Evolutionary conservation across 345 rosid species (phyloP), one percentile per base, ranked within the genome.

Genomic region (Mallotus nudiflorus): DNA sequence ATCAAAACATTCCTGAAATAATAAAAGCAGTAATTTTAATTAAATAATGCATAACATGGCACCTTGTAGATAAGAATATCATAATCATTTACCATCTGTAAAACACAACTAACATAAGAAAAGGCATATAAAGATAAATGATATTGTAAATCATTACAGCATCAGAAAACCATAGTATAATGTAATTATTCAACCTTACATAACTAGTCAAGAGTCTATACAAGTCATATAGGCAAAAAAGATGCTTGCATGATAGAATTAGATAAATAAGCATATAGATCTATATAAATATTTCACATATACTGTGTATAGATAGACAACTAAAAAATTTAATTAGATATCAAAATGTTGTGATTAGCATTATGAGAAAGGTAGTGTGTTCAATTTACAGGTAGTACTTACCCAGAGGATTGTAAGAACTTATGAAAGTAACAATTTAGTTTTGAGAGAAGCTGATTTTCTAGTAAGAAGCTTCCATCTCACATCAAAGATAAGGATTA

Each of bases 381-480:
- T 39, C 42, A 4, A 9, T 12, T 42, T 8, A 9, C 4, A 58
- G 57, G 4, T 20, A 3, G 27, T 46, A 82, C 83, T 80, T 82
- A 94, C 97, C 75, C 88, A 96, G 75, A 94, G 89, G 49, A 91
- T 90, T 0, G 85, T 33, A 31, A 90, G 86, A 62, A 93, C 91
- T 73, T 81, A 84, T 14, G 87, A 81, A 33, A 94, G 94, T 72
- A 88, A 73, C 31, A 35, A 64, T 75, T 84, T 85, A 27, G 85
- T 78, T 54, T 88, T 94, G 68, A 82, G 89, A n/a, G 82, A 71
- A 66, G 85, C 54, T 46, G 78, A 71, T 75, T 83, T 91, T 59
- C 87, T 87, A 73, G 87, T 86, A 57, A 94, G 84, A 66, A 94
- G 82, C 70, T 88, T 91, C 97, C 98, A 94, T 73, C 90, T 91